Percentiles rank a stretch among this genome's conserved stretches.
These are phyloP conservation scores for Lentinula sp. DNA, from an alignment of 768 basidiomycete species.

Conservation along the genomic window DNA sequence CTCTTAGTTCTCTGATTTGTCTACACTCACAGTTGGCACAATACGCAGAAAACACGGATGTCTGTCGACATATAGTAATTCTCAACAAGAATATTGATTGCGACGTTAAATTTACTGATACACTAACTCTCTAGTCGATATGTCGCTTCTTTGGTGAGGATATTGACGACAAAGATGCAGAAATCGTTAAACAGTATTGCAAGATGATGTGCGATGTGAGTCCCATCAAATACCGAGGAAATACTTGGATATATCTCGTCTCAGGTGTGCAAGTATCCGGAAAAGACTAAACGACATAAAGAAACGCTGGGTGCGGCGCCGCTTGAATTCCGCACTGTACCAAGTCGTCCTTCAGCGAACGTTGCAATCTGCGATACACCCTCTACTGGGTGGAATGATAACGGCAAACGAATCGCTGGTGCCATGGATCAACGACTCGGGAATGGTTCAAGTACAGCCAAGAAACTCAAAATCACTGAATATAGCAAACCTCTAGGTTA, in stretches of 20 bases:
- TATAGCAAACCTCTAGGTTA: constrained; percentile 23
- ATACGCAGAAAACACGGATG: constrained; percentile 51
- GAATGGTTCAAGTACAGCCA: neutral
- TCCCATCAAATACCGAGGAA: neutral
- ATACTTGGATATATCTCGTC: neutral
- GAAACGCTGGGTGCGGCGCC: constrained; percentile 37
- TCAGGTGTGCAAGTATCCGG: constrained; percentile 76
- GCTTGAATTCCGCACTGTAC: constrained; percentile 20
- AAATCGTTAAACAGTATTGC: constrained; percentile 48
- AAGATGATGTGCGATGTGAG: constrained; percentile 78
- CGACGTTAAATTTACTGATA: neutral
- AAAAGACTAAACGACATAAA: constrained; percentile 49
- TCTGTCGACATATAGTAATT: constrained; percentile 67
- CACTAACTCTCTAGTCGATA: constrained; percentile 41
- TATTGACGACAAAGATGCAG: constrained; percentile 43
- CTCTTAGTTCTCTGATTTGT: neutral
- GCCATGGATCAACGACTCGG: neutral
- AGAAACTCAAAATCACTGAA: constrained; percentile 21
- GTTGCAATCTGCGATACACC: neutral
- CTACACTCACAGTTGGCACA: constrained; percentile 23
- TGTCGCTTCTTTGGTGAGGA: constrained; percentile 79
- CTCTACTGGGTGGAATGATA: neutral
- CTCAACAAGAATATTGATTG: neutral
- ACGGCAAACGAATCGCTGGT: neutral
- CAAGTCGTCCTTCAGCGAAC: constrained; percentile 9